phyloP scores from a whole-genome alignment of 495 filamentous ascomycete genomes.

The Penicillium samsonianum region DNA sequence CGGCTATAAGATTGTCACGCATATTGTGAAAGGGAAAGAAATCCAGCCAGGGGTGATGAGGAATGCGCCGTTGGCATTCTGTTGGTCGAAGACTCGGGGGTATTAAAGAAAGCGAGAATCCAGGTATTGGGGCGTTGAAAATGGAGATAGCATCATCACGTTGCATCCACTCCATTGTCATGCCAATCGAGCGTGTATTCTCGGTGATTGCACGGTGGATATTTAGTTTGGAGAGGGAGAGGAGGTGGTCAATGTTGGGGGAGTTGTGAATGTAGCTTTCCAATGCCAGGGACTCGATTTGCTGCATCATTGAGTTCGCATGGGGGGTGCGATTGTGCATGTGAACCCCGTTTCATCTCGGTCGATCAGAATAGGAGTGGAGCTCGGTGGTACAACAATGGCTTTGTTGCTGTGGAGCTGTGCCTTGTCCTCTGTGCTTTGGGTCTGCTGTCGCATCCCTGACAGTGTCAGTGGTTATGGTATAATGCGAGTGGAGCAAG shows the following conservation, averaged over 20 bases:
- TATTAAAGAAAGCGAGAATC: background rate
- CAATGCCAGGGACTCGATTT: background rate
- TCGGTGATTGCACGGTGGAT: slow-evolving; percentile 4
- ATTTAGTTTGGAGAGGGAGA: slow-evolving; percentile 4
- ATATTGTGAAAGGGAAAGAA: too few relatives aligned
- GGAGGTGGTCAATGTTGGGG: slow-evolving; percentile 1
- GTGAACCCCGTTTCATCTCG: background rate
- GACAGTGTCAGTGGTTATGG: background rate
- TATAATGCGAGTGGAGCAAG: background rate
- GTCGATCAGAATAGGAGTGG: background rate
- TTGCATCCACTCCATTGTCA: slow-evolving; percentile 1
- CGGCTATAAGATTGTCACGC: too few relatives aligned
- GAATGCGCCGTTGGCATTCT: slow-evolving; percentile 9
- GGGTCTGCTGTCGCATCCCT: background rate
- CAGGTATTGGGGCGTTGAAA: background rate
- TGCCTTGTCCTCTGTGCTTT: background rate
- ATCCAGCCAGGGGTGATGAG: too few relatives aligned
- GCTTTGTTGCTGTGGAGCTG: background rate
- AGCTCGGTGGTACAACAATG: background rate
- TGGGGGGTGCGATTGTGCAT: background rate
- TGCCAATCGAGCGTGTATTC: background rate
- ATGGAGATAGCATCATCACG: slow-evolving; percentile 1
- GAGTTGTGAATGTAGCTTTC: background rate
- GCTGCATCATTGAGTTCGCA: background rate
- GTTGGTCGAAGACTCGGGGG: background rate